These are phyloP conservation scores for Sindora glabra DNA, from an alignment of 306 rosid genomes.

Conservation along the genomic window DNA sequence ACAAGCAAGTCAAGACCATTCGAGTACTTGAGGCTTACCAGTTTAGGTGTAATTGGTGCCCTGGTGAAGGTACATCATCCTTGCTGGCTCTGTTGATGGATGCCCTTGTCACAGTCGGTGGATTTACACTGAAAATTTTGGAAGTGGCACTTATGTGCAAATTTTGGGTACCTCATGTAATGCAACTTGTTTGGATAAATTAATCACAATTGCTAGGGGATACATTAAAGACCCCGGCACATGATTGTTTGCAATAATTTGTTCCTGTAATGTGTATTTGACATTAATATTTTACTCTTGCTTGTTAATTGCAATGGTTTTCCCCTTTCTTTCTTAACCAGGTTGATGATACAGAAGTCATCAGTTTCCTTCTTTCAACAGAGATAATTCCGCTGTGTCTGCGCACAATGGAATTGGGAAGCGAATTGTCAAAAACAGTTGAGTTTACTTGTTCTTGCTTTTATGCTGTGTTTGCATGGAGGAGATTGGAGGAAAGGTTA, in stretches of 20 bases:
- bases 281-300: background rate
- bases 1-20: slow-evolving; percentile 69
- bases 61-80: slow-evolving; percentile 62
- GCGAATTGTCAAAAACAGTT: slow-evolving; percentile 75
- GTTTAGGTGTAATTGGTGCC: slow-evolving; percentile 89
- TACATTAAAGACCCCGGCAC: too few relatives aligned
- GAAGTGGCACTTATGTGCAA: too few relatives aligned
- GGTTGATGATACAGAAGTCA: slow-evolving; percentile 71
- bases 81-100: background rate
- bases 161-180: too few relatives aligned
- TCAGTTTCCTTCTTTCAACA: slow-evolving; percentile 69
- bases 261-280: background rate
- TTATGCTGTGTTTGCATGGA: background rate
- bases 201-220: too few relatives aligned
- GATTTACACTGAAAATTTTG: too few relatives aligned
- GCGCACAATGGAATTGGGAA: slow-evolving; percentile 82
- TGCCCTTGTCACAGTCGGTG: background rate
- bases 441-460: slow-evolving; percentile 36
- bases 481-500: too few relatives aligned
- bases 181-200: too few relatives aligned
- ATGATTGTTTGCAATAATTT: background rate
- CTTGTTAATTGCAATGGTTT: too few relatives aligned
- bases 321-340: slow-evolving; percentile 17
- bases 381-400: slow-evolving; percentile 77
- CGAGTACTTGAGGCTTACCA: slow-evolving; percentile 77